Base-by-base conservation (phyloP, 2,329 filamentous ascomycete genomes). In the Xylaria polymorpha region DNA sequence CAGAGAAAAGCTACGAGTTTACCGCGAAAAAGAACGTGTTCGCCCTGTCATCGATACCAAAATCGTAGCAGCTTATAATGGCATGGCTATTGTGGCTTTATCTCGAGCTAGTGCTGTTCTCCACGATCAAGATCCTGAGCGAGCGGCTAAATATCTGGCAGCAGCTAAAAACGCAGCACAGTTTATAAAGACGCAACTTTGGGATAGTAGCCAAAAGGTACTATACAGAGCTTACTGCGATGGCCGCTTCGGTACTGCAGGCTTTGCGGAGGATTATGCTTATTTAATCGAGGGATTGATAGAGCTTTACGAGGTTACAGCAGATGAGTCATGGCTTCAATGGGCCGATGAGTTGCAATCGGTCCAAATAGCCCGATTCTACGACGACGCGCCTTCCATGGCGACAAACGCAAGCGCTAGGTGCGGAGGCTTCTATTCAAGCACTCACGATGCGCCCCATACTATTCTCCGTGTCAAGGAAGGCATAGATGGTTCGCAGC, bases 251-350 rank as follows among this genome's bases (percentile, higher is more conserved):
- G 85, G 88, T 20, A 90, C 89, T 0, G 85, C 86, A 46, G 94
- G 88, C 0, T 97, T 98, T 80, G 93, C 95, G 0, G 96, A 98
- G 75, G 96, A 99, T 81, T 98, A 98, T 77, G 94, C 95, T 2
- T 97, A 95, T 79, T 80, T 98, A 48, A 92, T 94, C 59, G 88
- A 91, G 59, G 95, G 94, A 0, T 84, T 98, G 1, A 83, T 98
- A 66, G 91, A 94, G 73, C 86, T 98, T 35, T 97, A 97, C 77
- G 91, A 95, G 78, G 88, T 91, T 0, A 97, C 93, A 0, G 91
- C 91, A 70, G 90, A 97, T 66, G 90, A 91, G 72, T 82, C 83
- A 51, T 93, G 92, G 82, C 84, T 98, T 4, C 83, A 91, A 69
- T 97, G 95, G 85, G 95, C 95, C 0, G 91, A 95, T 75, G 85